A percentile compares a stretch with the other conserved stretches of the same genome.
These are phyloP conservation scores for Rubia balearica DNA, from an alignment of 305 asterid genomes.

Conservation along the genomic window DNA sequence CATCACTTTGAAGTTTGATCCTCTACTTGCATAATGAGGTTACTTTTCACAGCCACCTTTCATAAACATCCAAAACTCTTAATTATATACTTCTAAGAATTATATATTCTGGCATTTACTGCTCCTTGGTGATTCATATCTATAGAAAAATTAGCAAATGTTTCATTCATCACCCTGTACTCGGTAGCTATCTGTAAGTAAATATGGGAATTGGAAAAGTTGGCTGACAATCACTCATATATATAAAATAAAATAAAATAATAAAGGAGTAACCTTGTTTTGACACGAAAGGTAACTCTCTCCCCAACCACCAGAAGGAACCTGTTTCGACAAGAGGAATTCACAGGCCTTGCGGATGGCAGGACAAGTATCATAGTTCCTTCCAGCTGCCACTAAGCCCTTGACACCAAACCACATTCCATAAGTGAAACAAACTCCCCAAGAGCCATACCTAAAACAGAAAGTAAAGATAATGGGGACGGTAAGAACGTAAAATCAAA, in stretches of 20 bases:
- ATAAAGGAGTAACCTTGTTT: constrained; percentile 52
- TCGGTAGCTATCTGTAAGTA: not conserved
- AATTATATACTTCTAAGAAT: not conserved
- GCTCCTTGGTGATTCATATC: not conserved
- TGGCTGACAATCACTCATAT: not conserved
- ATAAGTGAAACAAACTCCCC: constrained; percentile 97
- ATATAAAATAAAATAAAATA: not conserved
- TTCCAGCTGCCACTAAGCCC: constrained; percentile 84
- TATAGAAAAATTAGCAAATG: not conserved
- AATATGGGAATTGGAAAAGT: not conserved
- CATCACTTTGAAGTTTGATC: too few relatives aligned
- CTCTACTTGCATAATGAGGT: not conserved
- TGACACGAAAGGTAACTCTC: constrained; percentile 96
- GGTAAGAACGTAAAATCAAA: not conserved
- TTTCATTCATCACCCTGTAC: not conserved
- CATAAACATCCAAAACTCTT: not conserved
- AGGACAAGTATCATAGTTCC: constrained; percentile 50
- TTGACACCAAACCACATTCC: constrained; percentile 89
- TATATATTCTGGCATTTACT: not conserved
- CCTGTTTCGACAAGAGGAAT: constrained; percentile 83
- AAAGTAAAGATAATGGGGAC: not conserved
- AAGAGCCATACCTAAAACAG: constrained; percentile 82
- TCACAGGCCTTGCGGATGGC: constrained; percentile 82
- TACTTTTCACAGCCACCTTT: not conserved
- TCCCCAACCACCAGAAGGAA: constrained; percentile 97